phyloP scores from a whole-genome alignment of 2,329 filamentous ascomycete genomes.

The Phialophora expanda region DNA sequence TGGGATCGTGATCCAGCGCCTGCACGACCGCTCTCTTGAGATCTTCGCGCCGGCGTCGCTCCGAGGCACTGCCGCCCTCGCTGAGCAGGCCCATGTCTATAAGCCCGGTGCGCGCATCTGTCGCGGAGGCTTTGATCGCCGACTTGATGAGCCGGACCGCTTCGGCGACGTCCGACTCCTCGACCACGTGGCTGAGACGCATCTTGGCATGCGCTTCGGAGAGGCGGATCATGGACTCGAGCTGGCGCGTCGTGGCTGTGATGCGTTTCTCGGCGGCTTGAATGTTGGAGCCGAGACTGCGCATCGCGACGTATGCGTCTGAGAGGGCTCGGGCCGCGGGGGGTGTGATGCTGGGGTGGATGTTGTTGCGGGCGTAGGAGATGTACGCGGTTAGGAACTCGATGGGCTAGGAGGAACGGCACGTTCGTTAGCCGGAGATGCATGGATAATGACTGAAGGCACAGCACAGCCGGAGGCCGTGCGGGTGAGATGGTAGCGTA shows the following conservation, averaged over 20 bases:
- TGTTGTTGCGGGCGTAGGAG: constrained; percentile 86
- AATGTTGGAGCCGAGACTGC: constrained; percentile 85
- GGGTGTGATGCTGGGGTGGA: constrained; percentile 80
- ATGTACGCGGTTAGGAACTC: constrained; percentile 98
- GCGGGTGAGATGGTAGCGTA: not conserved
- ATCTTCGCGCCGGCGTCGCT: constrained; percentile 80
- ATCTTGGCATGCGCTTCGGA: constrained; percentile 97
- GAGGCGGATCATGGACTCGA: constrained; percentile 98
- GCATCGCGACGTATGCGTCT: constrained; percentile 90
- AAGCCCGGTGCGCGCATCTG: constrained; percentile 83
- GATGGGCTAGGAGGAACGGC: constrained; percentile 65
- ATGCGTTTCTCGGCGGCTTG: constrained; percentile 92
- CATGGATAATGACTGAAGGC: not conserved
- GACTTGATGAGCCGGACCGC: constrained; percentile 91
- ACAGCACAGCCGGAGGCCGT: not conserved
- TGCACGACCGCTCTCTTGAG: constrained; percentile 78
- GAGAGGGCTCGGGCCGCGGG: constrained; percentile 84
- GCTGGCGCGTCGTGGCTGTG: constrained; percentile 92
- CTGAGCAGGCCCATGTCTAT: constrained; percentile 97
- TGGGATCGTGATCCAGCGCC: constrained; percentile 71
- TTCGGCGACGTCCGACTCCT: constrained; percentile 81
- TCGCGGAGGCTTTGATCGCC: constrained; percentile 96
- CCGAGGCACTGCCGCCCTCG: constrained; percentile 89
- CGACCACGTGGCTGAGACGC: constrained; percentile 79
- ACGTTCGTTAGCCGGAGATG: constrained; percentile 5